Evolutionary conservation across 495 filamentous ascomycete species (phyloP), one percentile per base, ranked within the genome.

Genomic region (Trichoderma reesei): DNA sequence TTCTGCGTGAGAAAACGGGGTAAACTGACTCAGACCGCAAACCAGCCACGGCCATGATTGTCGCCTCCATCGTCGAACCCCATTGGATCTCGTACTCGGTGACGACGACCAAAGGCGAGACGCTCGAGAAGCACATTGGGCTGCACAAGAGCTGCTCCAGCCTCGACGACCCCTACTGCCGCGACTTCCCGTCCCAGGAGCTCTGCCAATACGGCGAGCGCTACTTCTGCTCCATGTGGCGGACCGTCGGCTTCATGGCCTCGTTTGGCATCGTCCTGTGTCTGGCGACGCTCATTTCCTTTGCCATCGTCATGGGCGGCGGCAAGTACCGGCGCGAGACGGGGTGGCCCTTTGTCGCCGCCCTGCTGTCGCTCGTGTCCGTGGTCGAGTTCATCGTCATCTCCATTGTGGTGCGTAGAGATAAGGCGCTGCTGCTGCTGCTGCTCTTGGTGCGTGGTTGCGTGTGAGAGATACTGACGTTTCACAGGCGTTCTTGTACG

Each of bases 171-270:
- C 65, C 70, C 10, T 37, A 62, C 5, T 85, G 81, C 65, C 62
- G 69, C 7, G 73, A 71, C 72, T 83, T 89, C 82, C 76, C 80
- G 79, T 89, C 86, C 74, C 75, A 77, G 48, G 73, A 75, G 63
- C 88, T 88, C 70, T 86, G 87, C 8, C 74, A 78, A 65, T 75
- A 80, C 65, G 79, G 84, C 59, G 88, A 90, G 75, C 91, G 88
- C 37, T 84, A 86, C 74, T 96, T 98, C 80, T 96, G 93, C 76
- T 88, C 85, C 66, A 88, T 95, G 83, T 98, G 93, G 93, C 83
- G 90, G 39, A 87, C 86, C 48, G 85, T 90, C 63, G 91, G 89
- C 10, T 96, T 96, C 72, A 76, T 96, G 62, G 90, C 96, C 84
- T 88, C 83, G 62, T 88, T 96, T 67, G 83, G 88, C 33, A 80